phyloP scores from a whole-genome alignment of 225 moss, liverwort and hornwort genomes.

The Climacium dendroides region DNA sequence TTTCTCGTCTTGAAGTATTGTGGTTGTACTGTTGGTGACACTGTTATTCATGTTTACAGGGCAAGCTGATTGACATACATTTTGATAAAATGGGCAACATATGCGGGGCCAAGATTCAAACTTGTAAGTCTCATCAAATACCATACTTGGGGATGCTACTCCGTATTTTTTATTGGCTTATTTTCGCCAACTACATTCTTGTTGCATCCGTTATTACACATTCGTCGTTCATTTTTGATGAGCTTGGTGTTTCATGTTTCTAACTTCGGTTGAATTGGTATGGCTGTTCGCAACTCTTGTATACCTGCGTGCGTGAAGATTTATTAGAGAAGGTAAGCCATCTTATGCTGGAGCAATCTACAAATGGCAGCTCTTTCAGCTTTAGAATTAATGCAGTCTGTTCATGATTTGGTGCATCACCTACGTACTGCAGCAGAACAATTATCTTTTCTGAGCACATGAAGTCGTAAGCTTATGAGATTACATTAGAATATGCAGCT shows the following conservation, averaged over 20 bases:
- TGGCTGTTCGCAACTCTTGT: neutral
- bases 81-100: slow-evolving; percentile 85
- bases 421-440: neutral
- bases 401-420: neutral
- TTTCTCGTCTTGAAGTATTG: neutral
- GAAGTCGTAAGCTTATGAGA: neutral
- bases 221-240: neutral
- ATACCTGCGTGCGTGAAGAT: slow-evolving; percentile 27
- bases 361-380: neutral
- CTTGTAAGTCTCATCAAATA: slow-evolving; percentile 51
- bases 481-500: neutral
- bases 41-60: slow-evolving; percentile 22
- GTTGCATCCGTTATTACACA: neutral
- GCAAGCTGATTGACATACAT: slow-evolving; percentile 96
- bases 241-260: neutral
- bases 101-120: slow-evolving; percentile 96
- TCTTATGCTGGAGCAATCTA: neutral
- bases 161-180: neutral
- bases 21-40: neutral
- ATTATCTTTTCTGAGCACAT: neutral
- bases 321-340: slow-evolving; percentile 79
- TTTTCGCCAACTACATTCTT: neutral
- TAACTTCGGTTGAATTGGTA: slow-evolving; percentile 3
- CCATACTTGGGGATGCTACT: neutral
- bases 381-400: neutral